Evolutionary conservation across 768 basidiomycete genomes (phyloP).

Genomic region (Rhizopogon vulgaris): DNA sequence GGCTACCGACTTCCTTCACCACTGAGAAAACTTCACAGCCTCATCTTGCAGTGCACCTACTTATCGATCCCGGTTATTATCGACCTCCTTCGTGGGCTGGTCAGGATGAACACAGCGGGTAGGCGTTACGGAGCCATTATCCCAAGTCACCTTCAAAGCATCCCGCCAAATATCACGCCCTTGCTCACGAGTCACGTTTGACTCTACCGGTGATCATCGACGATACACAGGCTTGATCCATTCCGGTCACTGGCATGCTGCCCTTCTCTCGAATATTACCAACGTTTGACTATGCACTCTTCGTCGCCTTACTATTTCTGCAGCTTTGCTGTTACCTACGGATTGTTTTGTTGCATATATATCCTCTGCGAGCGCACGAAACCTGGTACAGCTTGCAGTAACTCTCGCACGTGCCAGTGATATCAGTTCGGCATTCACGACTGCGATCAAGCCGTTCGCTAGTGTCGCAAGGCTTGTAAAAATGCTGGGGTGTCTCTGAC

Average conservation of each 20-base stretch:
- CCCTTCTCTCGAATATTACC: not conserved
- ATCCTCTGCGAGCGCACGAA: not conserved
- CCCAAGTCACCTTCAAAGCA: not conserved
- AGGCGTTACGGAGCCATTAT: not conserved
- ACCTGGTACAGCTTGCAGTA: not conserved
- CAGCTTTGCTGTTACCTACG: not conserved
- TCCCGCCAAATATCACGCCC: not conserved
- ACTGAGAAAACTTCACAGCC: not conserved
- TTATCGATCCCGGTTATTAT: not conserved
- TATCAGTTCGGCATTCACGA: not conserved
- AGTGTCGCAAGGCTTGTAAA: not conserved
- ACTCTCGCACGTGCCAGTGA: no score
- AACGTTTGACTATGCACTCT: not conserved
- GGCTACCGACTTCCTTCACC: not conserved
- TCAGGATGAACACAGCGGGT: not conserved
- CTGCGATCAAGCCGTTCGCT: not conserved
- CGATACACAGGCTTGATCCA: not conserved
- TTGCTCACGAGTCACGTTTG: not conserved
- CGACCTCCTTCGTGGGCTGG: not conserved
- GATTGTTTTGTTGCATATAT: not conserved
- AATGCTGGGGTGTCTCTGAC: not conserved
- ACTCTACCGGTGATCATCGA: not conserved
- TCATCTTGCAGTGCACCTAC: conserved; percentile 1
- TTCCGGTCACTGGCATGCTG: not conserved
- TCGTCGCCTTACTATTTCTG: not conserved